Evolutionary conservation across 257 asterid genomes (phyloP).

Genomic region (Solanum corneliomulleri): DNA sequence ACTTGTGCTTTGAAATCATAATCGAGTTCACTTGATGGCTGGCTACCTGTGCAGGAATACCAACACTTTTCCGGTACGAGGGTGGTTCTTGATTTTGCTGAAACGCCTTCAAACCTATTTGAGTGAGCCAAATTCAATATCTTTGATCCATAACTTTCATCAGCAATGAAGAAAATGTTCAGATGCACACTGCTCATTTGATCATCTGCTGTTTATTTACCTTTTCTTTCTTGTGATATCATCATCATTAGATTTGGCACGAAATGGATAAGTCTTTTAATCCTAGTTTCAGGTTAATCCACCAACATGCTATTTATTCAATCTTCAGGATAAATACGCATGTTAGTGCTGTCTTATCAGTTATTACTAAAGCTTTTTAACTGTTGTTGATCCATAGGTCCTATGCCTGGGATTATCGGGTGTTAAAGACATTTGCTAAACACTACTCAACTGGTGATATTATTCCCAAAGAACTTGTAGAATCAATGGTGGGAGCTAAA

Average conservation of each 20-base stretch:
- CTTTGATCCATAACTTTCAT: not conserved
- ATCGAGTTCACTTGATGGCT: not conserved
- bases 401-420: conserved; percentile 86
- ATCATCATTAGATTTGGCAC: not conserved
- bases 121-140: conserved; percentile 48
- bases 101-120: conserved; percentile 89
- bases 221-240: not conserved
- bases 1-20: not conserved
- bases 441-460: conserved; percentile 77
- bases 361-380: not conserved
- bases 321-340: not conserved
- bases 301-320: not conserved
- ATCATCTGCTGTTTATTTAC: not conserved
- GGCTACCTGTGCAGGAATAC: conserved; percentile 50
- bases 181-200: not conserved
- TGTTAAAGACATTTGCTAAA: conserved; percentile 65
- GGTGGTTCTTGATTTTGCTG: conserved; percentile 85
- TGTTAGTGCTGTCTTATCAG: not conserved
- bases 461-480: conserved; percentile 75
- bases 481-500: conserved; percentile 64
- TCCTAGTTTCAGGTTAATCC: not conserved
- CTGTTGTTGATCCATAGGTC: conserved; percentile 28
- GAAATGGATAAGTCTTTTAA: not conserved
- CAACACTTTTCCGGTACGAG: conserved; percentile 97
- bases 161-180: not conserved